Evolutionary conservation across 805 yeast genomes (phyloP).

Genomic region (Candida maris): DNA sequence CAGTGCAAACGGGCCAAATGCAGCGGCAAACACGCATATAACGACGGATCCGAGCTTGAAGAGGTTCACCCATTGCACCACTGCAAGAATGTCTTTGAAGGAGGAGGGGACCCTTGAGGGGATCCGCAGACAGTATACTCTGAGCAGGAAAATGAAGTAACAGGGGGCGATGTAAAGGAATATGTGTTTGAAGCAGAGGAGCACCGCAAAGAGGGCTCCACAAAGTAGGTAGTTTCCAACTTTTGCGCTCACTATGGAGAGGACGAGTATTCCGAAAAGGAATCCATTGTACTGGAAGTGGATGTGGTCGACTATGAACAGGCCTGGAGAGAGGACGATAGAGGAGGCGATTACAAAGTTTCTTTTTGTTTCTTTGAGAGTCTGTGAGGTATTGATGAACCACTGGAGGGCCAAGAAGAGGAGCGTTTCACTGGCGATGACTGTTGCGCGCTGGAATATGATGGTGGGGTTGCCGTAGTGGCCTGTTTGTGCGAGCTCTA

Average conservation of each 20-base stretch:
- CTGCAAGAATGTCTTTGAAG: constrained; percentile 12
- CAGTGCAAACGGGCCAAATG: constrained; percentile 77
- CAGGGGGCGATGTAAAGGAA: constrained; percentile 94
- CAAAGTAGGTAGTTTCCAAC: constrained; percentile 52
- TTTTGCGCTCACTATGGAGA: constrained; percentile 70
- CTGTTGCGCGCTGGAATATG: constrained; percentile 78
- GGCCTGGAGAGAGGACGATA: constrained; percentile 82
- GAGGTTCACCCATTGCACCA: constrained; percentile 53
- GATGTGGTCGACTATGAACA: constrained; percentile 87
- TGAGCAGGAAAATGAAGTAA: constrained; percentile 71
- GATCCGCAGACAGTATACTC: constrained; percentile 63
- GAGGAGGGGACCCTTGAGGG: constrained; percentile 25
- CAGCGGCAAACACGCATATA: constrained; percentile 53
- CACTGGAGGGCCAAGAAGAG: constrained; percentile 69
- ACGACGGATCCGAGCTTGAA: constrained; percentile 63
- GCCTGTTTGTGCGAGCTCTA: constrained; percentile 64
- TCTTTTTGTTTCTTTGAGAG: constrained; percentile 37
- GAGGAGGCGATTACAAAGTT: constrained; percentile 79
- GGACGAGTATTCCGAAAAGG: constrained; percentile 78
- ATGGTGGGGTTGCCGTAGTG: constrained; percentile 74
- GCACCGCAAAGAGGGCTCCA: constrained; percentile 66
- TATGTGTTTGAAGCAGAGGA: constrained; percentile 92
- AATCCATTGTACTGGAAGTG: constrained; percentile 97
- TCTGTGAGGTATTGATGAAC: constrained; percentile 50
- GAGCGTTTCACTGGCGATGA: constrained; percentile 69